phyloP scores from a whole-genome alignment of 108 stramenopile species.

The Parietichytrium sp. region DNA sequence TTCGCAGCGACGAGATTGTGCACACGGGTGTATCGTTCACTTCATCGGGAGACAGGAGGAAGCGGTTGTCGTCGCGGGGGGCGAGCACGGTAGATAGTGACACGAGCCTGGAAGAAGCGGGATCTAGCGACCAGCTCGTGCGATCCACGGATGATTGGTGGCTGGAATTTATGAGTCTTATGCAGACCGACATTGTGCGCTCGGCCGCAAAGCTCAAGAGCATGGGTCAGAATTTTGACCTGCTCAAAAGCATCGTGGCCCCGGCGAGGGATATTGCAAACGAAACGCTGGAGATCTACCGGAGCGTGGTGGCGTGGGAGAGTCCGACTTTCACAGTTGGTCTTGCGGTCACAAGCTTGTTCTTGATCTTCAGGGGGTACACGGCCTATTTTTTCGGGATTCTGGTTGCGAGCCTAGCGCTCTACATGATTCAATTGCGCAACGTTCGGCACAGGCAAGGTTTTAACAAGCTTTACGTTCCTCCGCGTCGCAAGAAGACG shows the following conservation, averaged over 20 bases:
- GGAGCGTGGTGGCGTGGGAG: not conserved
- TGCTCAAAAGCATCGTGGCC: not conserved
- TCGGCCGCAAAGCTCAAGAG: constrained; percentile 27
- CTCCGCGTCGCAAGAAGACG: not conserved
- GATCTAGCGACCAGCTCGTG: too few relatives aligned
- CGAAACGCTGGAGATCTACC: not conserved
- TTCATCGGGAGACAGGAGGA: too few relatives aligned
- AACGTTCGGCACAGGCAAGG: not conserved
- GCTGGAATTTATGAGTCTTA: not conserved
- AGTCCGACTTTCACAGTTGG: constrained; percentile 8
- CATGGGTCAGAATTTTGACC: constrained; percentile 7
- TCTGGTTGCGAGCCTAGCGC: not conserved
- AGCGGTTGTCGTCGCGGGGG: too few relatives aligned
- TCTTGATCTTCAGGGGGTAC: constrained; percentile 4
- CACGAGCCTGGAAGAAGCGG: too few relatives aligned
- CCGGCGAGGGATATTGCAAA: not conserved
- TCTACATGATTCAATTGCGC: constrained; percentile 27
- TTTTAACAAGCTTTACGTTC: constrained; percentile 26
- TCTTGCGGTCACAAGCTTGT: not conserved
- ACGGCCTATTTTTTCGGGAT: constrained; percentile 22
- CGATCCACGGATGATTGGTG: constrained; percentile 38
- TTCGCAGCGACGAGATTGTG: too few relatives aligned
- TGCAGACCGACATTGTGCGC: constrained; percentile 28
- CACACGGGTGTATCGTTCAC: too few relatives aligned
- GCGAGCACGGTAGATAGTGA: too few relatives aligned